A percentile compares a stretch with the other conserved stretches of the same genome.
These are phyloP conservation scores for Emergomyces pasteurianus DNA, from an alignment of 2,329 filamentous ascomycete species.

Conservation along the genomic window DNA sequence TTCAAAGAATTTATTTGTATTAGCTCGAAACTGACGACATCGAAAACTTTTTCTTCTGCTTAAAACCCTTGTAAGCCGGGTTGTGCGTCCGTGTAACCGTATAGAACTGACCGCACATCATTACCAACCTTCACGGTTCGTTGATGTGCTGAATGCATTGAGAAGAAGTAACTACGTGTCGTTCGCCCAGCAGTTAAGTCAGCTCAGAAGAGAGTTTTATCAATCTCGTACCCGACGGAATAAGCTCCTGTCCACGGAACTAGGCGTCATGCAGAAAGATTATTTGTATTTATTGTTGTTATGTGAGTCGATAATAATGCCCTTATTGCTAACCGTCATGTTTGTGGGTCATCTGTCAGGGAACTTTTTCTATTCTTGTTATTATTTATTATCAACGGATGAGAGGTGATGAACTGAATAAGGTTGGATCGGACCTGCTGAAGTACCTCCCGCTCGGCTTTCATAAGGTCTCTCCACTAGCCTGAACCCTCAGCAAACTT, in stretches of 20 bases:
- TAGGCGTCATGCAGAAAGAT: constrained; percentile 22
- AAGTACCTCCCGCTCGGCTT: constrained; percentile 18
- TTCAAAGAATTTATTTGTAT: not conserved
- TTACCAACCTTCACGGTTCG: constrained; percentile 15
- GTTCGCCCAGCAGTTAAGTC: constrained; percentile 15
- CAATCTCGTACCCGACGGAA: constrained; percentile 19
- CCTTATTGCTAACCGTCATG: constrained; percentile 31
- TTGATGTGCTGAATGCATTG: constrained; percentile 26
- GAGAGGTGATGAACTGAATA: too few relatives aligned
- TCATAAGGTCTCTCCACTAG: constrained; percentile 17
- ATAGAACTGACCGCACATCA: not conserved
- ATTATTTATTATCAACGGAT: constrained; percentile 27
- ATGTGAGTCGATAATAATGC: constrained; percentile 28
- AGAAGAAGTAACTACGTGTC: constrained; percentile 13
- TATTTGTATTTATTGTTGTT: constrained; percentile 20
- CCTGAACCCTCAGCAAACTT: constrained; percentile 15
- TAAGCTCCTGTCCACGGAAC: constrained; percentile 14
- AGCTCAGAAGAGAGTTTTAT: constrained; percentile 17
- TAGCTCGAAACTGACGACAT: not conserved
- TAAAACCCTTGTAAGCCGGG: not conserved
- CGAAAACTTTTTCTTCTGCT: not conserved
- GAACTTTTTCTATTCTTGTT: constrained; percentile 5
- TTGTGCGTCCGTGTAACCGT: not conserved
- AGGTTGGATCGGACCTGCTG: constrained; percentile 12
- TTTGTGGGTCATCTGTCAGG: constrained; percentile 17